Evolutionary conservation across 1,284 basidiomycete species (phyloP).

Genomic region (Anthracocystis walkeri): DNA sequence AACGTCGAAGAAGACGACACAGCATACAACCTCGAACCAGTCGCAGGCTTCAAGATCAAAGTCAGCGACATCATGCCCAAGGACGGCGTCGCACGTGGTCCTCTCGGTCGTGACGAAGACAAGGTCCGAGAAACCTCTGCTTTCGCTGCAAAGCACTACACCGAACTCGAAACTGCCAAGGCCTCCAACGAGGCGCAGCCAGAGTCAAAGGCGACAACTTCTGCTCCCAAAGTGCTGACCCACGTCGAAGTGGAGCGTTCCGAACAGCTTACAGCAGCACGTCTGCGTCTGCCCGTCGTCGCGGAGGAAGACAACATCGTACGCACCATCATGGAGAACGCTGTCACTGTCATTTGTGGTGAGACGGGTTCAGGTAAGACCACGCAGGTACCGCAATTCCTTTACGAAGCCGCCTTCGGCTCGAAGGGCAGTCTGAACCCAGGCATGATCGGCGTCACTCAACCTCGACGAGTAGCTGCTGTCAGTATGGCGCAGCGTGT

Average conservation of each 20-base stretch:
- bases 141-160: slow-evolving; percentile 57
- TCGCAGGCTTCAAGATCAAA: slow-evolving; percentile 59
- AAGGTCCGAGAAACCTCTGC: slow-evolving; percentile 38
- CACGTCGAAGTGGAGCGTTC: slow-evolving; percentile 78
- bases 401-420: slow-evolving; percentile 95
- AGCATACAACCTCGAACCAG: slow-evolving; percentile 58
- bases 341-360: slow-evolving; percentile 80
- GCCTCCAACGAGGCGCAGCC: slow-evolving; percentile 11
- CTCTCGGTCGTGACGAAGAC: slow-evolving; percentile 58
- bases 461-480: slow-evolving; percentile 96
- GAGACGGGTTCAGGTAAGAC: slow-evolving; percentile 98
- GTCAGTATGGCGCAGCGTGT: slow-evolving; percentile 95
- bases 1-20: slow-evolving; percentile 36
- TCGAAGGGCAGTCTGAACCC: slow-evolving; percentile 87
- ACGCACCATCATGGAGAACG: slow-evolving; percentile 87
- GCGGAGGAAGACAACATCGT: slow-evolving; percentile 94
- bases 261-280: slow-evolving; percentile 79
- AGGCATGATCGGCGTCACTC: slow-evolving; percentile 97
- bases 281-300: slow-evolving; percentile 87
- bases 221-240: slow-evolving; percentile 66
- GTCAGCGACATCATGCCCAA: slow-evolving; percentile 63
- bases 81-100: slow-evolving; percentile 66
- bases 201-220: background rate
- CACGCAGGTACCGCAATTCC: slow-evolving; percentile 94
- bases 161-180: slow-evolving; percentile 41